phyloP scores from a whole-genome alignment of 192 early-diverging fungal genomes.

The Coemansia sp. region DNA sequence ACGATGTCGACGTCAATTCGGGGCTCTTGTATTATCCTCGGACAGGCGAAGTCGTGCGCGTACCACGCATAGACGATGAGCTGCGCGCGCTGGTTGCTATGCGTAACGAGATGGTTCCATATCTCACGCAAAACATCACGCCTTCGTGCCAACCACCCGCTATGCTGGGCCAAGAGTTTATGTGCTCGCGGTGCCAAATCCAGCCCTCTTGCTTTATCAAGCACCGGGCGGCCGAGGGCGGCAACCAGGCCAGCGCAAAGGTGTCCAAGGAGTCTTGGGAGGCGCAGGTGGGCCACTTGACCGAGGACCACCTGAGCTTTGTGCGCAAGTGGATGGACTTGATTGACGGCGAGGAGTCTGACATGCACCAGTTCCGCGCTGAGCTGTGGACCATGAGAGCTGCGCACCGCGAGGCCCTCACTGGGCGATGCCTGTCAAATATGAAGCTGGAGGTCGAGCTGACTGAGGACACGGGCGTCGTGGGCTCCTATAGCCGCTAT shows the following conservation, averaged over 20 bases:
- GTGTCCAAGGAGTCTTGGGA: slow-evolving; percentile 64
- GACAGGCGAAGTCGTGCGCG: slow-evolving; percentile 63
- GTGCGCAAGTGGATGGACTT: slow-evolving; percentile 78
- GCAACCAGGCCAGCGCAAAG: slow-evolving; percentile 60
- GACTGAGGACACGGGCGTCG: slow-evolving; percentile 31
- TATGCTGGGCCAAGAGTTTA: slow-evolving; percentile 65
- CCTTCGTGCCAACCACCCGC: slow-evolving; percentile 60
- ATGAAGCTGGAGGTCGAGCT: slow-evolving; percentile 37
- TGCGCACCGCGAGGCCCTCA: slow-evolving; percentile 55
- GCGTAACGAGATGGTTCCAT: slow-evolving; percentile 75
- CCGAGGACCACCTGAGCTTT: slow-evolving; percentile 64
- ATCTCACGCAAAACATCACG: slow-evolving; percentile 33
- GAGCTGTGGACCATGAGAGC: slow-evolving; percentile 72
- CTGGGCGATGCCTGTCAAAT: slow-evolving; percentile 49
- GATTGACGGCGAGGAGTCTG: slow-evolving; percentile 75
- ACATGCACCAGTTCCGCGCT: slow-evolving; percentile 60
- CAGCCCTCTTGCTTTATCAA: slow-evolving; percentile 69
- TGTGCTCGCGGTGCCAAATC: slow-evolving; percentile 71
- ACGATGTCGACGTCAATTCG: slow-evolving; percentile 68
- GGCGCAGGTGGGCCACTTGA: slow-evolving; percentile 63
- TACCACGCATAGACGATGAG: slow-evolving; percentile 67
- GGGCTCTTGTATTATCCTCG: slow-evolving; percentile 83
- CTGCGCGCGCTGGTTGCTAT: slow-evolving; percentile 70
- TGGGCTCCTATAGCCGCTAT: slow-evolving; percentile 43
- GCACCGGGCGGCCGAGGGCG: slow-evolving; percentile 76